Conservation (phyloP, 305 asterid species). For the Caryopteris hybrid region DNA sequence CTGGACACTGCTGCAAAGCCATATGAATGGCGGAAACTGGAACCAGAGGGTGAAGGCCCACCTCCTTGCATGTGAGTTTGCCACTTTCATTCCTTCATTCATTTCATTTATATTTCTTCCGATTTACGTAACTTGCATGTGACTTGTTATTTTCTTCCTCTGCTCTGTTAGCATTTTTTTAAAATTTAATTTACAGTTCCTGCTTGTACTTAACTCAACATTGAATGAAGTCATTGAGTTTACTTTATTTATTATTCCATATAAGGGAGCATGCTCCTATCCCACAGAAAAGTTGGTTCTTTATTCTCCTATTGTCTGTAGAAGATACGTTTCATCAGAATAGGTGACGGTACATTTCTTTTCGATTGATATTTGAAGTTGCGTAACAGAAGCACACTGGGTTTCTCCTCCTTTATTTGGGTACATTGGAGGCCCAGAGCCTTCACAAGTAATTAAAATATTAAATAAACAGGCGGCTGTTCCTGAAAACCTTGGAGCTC, state of each 20-base stretch:
- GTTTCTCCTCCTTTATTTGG: not conserved
- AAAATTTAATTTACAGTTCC: not conserved
- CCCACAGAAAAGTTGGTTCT: not conserved
- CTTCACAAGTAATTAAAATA: not conserved
- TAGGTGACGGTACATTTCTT: not conserved
- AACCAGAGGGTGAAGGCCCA: slow-evolving; percentile 99
- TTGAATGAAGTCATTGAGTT: slow-evolving; percentile 2
- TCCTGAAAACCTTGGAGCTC: slow-evolving; percentile 2
- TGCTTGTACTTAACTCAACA: not conserved
- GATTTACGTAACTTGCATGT: not conserved
- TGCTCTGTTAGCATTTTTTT: not conserved
- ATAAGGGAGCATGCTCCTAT: not conserved
- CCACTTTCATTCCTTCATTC: not conserved
- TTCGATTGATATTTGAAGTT: slow-evolving; percentile 8
- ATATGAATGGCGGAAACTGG: slow-evolving; percentile 98
- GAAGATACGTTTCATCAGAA: slow-evolving; percentile 4
- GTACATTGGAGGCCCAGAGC: not conserved
- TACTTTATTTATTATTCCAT: not conserved
- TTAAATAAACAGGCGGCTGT: not conserved
- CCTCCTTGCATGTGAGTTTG: slow-evolving; percentile 93
- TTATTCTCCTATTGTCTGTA: not conserved
- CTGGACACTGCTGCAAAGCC: slow-evolving; percentile 99
- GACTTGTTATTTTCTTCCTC: not conserved
- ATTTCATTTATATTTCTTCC: not conserved
- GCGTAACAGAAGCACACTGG: not conserved